phyloP scores from a whole-genome alignment of 345 rosid species.

The Eucalyptus coolabah region DNA sequence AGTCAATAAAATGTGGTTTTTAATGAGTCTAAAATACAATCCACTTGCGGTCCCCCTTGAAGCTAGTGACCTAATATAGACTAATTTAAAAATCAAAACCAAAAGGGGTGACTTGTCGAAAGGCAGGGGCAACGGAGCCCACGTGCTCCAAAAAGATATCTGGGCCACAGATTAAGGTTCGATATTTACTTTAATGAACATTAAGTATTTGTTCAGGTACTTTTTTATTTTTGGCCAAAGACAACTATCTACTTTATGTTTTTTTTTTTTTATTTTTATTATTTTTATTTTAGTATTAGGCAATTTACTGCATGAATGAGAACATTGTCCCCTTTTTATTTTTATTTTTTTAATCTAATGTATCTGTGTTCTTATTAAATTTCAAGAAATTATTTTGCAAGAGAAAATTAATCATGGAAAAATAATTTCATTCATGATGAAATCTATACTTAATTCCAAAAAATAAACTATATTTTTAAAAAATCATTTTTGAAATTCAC shows the following conservation, averaged over 20 bases:
- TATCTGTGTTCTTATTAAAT: background rate
- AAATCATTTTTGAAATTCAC: background rate
- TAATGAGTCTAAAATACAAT: no score
- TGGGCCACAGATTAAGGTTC: background rate
- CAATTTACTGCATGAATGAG: background rate
- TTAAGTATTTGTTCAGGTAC: background rate
- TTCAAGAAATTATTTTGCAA: background rate
- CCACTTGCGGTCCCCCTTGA: background rate
- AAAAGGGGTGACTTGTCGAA: background rate
- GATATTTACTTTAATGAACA: background rate
- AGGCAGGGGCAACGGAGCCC: background rate
- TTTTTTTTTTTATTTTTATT: no score
- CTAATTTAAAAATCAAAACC: background rate
- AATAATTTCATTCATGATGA: background rate
- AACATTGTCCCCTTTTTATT: background rate
- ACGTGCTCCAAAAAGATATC: background rate
- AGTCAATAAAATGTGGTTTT: background rate
- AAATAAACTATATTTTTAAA: fast-evolving
- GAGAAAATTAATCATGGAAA: background rate
- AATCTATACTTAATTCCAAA: background rate
- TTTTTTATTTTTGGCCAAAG: background rate
- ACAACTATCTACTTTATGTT: background rate
- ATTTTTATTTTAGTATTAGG: background rate
- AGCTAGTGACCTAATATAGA: background rate
- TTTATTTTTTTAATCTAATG: no score